These are phyloP conservation scores for Pezicula carpinea DNA, from an alignment of 2,329 filamentous ascomycete species.

Conservation along the genomic window DNA sequence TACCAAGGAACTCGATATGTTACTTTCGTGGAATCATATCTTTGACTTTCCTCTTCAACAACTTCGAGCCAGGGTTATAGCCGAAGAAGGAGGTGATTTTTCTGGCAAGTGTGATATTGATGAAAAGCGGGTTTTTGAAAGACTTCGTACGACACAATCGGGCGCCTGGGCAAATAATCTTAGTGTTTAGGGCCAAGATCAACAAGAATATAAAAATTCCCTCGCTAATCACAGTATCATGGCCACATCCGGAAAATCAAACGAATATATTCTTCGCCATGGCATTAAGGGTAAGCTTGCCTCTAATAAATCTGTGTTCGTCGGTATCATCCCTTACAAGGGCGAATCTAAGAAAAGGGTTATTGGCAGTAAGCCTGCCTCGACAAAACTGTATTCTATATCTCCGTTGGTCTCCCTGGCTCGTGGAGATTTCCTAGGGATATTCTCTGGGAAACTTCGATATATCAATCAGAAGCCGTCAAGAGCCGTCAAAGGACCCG, in stretches of 20 bases:
- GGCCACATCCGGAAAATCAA: slow-evolving; percentile 6
- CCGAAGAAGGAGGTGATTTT: slow-evolving; percentile 5
- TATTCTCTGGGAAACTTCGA: slow-evolving; percentile 8
- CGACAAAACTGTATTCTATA: not conserved
- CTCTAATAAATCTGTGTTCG: too few relatives aligned
- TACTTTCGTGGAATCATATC: slow-evolving; percentile 8
- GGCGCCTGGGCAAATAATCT: slow-evolving; percentile 4
- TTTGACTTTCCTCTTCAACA: slow-evolving; percentile 10
- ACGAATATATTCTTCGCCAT: slow-evolving; percentile 5
- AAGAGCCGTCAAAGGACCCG: slow-evolving; percentile 8
- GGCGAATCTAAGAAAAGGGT: slow-evolving; percentile 2
- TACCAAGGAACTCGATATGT: slow-evolving; percentile 4
- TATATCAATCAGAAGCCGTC: slow-evolving; percentile 9
- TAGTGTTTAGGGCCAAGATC: not conserved
- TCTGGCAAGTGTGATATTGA: slow-evolving; percentile 6
- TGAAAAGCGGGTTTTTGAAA: slow-evolving; percentile 6
- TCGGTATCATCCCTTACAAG: not conserved
- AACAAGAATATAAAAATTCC: not conserved
- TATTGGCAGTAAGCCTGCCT: not conserved
- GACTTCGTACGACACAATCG: slow-evolving; percentile 1
- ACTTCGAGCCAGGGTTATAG: slow-evolving; percentile 7
- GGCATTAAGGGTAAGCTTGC: slow-evolving; percentile 4
- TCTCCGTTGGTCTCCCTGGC: slow-evolving; percentile 4
- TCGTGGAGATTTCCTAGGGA: slow-evolving; percentile 12
- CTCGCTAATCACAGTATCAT: slow-evolving; percentile 3